These are phyloP conservation scores for Priceomyces haplophilus DNA, from an alignment of 805 yeast genomes.

Conservation along the genomic window DNA sequence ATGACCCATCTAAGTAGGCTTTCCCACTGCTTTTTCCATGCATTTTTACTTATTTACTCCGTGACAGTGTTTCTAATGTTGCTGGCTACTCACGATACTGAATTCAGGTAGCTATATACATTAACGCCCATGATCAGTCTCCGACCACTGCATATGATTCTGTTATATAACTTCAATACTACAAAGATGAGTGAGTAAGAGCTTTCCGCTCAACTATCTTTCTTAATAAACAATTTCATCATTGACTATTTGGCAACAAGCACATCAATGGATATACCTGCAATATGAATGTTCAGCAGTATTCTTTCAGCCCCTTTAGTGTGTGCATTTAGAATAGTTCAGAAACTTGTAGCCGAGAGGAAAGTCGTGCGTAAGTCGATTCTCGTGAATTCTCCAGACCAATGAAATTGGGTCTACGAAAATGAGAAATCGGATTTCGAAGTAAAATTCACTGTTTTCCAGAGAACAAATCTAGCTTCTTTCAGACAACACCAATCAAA, in stretches of 20 bases:
- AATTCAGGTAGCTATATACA: background rate
- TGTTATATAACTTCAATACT: background rate
- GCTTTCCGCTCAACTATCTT: background rate
- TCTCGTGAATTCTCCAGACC: slow-evolving; percentile 9
- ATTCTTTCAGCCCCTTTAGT: too few relatives aligned
- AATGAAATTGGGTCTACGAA: slow-evolving; percentile 17
- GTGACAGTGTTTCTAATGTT: background rate
- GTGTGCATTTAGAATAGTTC: too few relatives aligned
- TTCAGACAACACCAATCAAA: slow-evolving; percentile 1
- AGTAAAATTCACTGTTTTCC: slow-evolving; percentile 1
- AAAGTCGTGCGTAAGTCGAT: background rate
- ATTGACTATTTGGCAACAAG: too few relatives aligned
- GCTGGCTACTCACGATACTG: too few relatives aligned
- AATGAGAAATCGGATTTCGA: slow-evolving; percentile 8
- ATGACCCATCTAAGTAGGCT: slow-evolving; percentile 65
- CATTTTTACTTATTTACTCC: background rate
- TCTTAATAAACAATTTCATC: background rate
- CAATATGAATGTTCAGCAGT: too few relatives aligned
- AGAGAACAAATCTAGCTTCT: slow-evolving; percentile 2
- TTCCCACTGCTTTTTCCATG: background rate
- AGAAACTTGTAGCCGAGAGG: background rate
- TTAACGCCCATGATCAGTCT: slow-evolving; percentile 1
- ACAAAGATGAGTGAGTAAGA: background rate
- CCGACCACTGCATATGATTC: background rate
- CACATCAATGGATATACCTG: too few relatives aligned